A percentile compares a stretch with the other conserved stretches of the same genome.
Conservation (phyloP, 139 green algal species). For the Micromonas commoda region DNA sequence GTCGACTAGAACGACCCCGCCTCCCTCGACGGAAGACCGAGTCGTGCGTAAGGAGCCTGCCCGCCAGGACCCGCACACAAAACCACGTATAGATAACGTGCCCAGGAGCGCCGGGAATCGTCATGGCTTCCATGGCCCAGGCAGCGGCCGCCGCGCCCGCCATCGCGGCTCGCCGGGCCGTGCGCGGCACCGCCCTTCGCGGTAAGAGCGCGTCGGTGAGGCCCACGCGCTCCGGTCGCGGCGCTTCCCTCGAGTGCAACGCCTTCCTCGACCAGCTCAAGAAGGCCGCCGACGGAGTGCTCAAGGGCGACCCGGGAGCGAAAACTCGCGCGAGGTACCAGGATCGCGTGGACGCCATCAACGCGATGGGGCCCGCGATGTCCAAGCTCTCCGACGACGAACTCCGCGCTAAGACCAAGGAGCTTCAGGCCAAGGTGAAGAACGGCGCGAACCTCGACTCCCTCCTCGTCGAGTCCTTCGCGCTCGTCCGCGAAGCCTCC, state of each 20-base stretch:
- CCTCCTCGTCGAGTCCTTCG: constrained; percentile 70
- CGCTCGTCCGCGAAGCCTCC: constrained; percentile 79
- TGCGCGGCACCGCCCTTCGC: background rate
- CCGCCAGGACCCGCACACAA: too few species aligned
- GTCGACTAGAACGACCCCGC: too few species aligned
- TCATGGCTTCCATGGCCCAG: background rate
- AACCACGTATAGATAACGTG: too few species aligned
- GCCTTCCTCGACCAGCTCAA: background rate
- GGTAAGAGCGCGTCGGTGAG: too few species aligned
- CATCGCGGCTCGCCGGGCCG: background rate
- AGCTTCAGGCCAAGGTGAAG: constrained; percentile 36
- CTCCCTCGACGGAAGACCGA: too few species aligned
- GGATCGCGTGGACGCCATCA: constrained; percentile 13
- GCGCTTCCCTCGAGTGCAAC: background rate
- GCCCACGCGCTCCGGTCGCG: background rate
- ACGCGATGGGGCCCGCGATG: constrained; percentile 17
- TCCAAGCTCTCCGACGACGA: constrained; percentile 25
- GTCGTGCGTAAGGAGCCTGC: too few species aligned
- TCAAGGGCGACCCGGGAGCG: constrained; percentile 10
- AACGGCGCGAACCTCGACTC: constrained; percentile 25
- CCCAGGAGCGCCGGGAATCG: too few species aligned
- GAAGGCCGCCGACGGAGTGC: background rate
- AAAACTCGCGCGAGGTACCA: constrained; percentile 36
- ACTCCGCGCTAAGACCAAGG: constrained; percentile 30
- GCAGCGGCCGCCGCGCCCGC: background rate